Evolutionary conservation across 2,329 filamentous ascomycete species (phyloP).

Genomic region (Claviceps pusilla): DNA sequence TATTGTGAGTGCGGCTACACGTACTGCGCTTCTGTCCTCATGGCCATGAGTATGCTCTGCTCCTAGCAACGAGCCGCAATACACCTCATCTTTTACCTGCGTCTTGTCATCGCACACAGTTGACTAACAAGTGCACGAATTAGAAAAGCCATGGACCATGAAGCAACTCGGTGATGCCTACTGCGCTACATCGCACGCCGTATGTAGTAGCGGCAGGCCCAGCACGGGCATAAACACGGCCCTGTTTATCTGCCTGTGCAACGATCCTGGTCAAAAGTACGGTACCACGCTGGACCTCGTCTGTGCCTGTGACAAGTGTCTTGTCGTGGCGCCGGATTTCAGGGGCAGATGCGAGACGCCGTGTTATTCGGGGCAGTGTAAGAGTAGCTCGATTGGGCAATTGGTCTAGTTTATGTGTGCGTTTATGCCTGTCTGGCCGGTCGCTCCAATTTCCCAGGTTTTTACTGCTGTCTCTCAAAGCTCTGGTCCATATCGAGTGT

Average conservation of each 20-base stretch:
- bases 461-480: not conserved
- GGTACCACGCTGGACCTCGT: constrained; percentile 23
- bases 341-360: constrained; percentile 25
- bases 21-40: constrained; percentile 25
- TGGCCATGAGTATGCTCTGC: constrained; percentile 19
- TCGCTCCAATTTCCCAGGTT: not conserved
- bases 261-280: constrained; percentile 16
- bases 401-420: not conserved
- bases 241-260: constrained; percentile 25
- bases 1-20: constrained; percentile 28
- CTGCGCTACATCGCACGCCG: constrained; percentile 22
- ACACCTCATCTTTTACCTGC: no score
- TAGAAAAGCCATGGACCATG: constrained; percentile 20
- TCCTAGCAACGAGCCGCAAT: not conserved
- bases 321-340: constrained; percentile 24
- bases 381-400: not conserved
- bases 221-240: constrained; percentile 17
- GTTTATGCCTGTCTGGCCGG: no score
- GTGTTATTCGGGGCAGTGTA: constrained; percentile 14
- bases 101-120: not conserved
- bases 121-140: not conserved
- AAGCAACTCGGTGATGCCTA: constrained; percentile 21
- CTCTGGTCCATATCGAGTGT: not conserved
- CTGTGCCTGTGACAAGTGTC: constrained; percentile 24
- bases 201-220: constrained; percentile 18